A percentile compares a stretch with the other conserved stretches of the same genome.
Conservation (phyloP, 768 basidiomycete species). For the Grammothele lineata region DNA sequence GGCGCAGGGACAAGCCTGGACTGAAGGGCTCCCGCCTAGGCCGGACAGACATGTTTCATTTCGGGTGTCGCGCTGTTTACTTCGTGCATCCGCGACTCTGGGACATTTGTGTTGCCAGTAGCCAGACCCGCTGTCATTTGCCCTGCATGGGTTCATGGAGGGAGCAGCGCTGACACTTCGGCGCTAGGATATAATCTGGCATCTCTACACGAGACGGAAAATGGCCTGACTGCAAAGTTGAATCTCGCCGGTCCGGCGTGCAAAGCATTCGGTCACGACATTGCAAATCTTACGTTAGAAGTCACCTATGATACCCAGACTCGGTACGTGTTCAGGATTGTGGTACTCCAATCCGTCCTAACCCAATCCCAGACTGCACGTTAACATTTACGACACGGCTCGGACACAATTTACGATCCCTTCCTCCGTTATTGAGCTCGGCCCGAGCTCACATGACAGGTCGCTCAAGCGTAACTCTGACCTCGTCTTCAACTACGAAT, state of each 20-base stretch:
- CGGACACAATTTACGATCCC: conserved; percentile 66
- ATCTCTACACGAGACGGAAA: conserved; percentile 37
- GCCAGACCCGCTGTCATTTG: no score
- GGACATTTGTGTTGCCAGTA: no score
- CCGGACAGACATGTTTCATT: no score
- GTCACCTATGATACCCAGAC: conserved; percentile 59
- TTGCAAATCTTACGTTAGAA: conserved; percentile 52
- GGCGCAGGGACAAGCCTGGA: no score
- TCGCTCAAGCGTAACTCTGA: conserved; percentile 40
- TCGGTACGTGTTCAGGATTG: conserved; percentile 35
- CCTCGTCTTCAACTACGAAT: conserved; percentile 63
- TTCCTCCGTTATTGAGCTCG: conserved; percentile 38
- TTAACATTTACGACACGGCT: conserved; percentile 60
- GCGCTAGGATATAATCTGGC: conserved; percentile 50
- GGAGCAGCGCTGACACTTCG: no score
- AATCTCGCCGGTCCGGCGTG: conserved; percentile 53
- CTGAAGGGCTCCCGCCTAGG: no score
- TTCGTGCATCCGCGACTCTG: no score
- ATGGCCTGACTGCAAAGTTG: conserved; percentile 54
- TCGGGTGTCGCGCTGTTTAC: no score
- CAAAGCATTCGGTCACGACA: conserved; percentile 61
- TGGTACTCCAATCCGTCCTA: conserved; percentile 36
- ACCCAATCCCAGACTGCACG: conserved; percentile 45
- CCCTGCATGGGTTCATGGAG: no score
- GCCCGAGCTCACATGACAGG: conserved; percentile 26